These are phyloP conservation scores for Actinomortierella wolfii DNA, from an alignment of 371 early-diverging fungal genomes.

Conservation along the genomic window DNA sequence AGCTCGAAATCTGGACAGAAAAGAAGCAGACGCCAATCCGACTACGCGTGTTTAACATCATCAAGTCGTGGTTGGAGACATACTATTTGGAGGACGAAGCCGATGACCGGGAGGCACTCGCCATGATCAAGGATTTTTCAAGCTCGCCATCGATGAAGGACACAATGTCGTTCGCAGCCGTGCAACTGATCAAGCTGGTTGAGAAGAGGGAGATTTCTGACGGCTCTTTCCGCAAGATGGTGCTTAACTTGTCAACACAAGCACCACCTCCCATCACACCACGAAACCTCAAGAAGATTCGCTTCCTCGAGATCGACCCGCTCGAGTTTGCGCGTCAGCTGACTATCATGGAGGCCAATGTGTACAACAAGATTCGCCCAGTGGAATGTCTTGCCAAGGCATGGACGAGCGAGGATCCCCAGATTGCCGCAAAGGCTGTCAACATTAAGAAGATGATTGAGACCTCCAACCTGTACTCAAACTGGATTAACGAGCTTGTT, in stretches of 20 bases:
- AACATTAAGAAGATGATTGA: constrained; percentile 81
- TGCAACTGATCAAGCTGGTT: constrained; percentile 71
- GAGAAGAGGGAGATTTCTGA: constrained; percentile 67
- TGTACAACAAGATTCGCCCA: constrained; percentile 82
- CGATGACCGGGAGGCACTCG: constrained; percentile 63
- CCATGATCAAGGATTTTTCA: constrained; percentile 79
- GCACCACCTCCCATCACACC: constrained; percentile 75
- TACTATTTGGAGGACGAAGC: constrained; percentile 79
- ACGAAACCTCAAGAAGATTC: constrained; percentile 63
- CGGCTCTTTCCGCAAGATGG: constrained; percentile 61
- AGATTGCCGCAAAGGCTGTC: constrained; percentile 56
- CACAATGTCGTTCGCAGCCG: constrained; percentile 69
- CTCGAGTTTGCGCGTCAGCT: constrained; percentile 93
- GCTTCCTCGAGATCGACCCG: constrained; percentile 86
- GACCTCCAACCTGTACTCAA: constrained; percentile 74
- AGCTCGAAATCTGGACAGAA: constrained; percentile 81
- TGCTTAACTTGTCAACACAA: constrained; percentile 59
- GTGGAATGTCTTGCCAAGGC: constrained; percentile 89
- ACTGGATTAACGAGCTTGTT: constrained; percentile 89
- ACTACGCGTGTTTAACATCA: constrained; percentile 88
- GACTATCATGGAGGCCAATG: constrained; percentile 82
- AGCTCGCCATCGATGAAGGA: constrained; percentile 71
- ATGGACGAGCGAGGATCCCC: constrained; percentile 78
- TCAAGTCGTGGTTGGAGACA: constrained; percentile 91
- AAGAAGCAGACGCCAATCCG: constrained; percentile 87